Conservation (phyloP, 148 eudicot genomes). For the Cornus suecica region DNA sequence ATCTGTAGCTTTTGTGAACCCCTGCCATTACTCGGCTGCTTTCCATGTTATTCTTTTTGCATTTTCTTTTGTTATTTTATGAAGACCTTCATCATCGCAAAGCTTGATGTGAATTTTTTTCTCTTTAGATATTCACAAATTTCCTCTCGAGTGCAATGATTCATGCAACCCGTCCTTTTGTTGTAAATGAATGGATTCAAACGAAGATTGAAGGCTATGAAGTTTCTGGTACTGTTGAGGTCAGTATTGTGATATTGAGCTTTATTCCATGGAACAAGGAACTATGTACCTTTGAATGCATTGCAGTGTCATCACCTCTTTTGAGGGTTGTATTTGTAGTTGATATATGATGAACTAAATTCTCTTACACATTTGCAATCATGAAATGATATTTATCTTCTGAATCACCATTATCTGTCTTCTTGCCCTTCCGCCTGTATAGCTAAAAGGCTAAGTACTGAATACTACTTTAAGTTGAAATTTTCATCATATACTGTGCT, state of each 20-base stretch:
- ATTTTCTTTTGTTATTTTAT: neutral
- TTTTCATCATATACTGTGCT: neutral
- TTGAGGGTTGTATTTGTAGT: neutral
- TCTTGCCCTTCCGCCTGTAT: too few relatives aligned
- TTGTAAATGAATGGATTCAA: slow-evolving; percentile 85
- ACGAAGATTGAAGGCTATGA: slow-evolving; percentile 91
- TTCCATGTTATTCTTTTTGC: neutral
- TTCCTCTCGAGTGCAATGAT: slow-evolving; percentile 90
- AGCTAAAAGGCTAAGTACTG: too few relatives aligned
- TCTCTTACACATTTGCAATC: neutral
- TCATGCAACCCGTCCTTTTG: slow-evolving; percentile 92
- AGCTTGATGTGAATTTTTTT: slow-evolving; percentile 10
- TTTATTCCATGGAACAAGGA: neutral
- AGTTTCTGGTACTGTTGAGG: slow-evolving; percentile 98
- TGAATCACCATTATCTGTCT: neutral
- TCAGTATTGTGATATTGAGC: slow-evolving; percentile 30
- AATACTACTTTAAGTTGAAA: neutral
- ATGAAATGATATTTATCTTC: neutral
- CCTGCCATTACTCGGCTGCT: neutral
- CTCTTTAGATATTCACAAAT: slow-evolving; percentile 79
- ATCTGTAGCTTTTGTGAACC: neutral
- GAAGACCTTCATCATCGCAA: neutral
- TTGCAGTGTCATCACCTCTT: neutral
- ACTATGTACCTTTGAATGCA: neutral
- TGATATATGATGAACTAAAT: neutral